Conservation (phyloP, 306 rosid genomes). For the Vigna trinervia region DNA sequence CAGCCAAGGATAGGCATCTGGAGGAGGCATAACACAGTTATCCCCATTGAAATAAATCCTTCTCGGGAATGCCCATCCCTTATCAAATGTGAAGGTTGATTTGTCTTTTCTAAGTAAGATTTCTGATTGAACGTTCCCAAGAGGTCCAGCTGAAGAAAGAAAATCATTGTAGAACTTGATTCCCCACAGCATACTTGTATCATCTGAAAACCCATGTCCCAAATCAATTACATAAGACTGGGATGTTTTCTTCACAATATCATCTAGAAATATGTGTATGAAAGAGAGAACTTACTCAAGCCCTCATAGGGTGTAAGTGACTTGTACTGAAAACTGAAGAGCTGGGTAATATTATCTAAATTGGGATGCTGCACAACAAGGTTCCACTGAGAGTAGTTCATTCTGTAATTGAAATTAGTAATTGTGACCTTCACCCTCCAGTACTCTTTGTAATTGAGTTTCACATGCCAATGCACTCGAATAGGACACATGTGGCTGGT, state of each 20-base stretch:
- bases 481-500: slow-evolving; percentile 98
- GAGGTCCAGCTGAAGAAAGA: slow-evolving; percentile 77
- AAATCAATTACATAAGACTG: slow-evolving; percentile 26
- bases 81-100: slow-evolving; percentile 87
- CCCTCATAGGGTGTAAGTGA: slow-evolving; percentile 88
- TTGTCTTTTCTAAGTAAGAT: slow-evolving; percentile 81
- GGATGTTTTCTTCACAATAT: slow-evolving; percentile 17
- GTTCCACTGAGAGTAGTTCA: slow-evolving; percentile 95
- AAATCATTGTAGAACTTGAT: slow-evolving; percentile 90
- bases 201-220: slow-evolving; percentile 69
- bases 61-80: slow-evolving; percentile 99
- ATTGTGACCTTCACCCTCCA: slow-evolving; percentile 97
- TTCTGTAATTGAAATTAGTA: slow-evolving; percentile 93
- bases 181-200: slow-evolving; percentile 95
- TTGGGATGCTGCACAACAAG: slow-evolving; percentile 97
- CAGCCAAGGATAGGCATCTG: slow-evolving; percentile 95
- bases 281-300: slow-evolving; percentile 70
- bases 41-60: slow-evolving; percentile 91
- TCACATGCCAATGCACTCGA: slow-evolving; percentile 99
- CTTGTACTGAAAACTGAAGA: slow-evolving; percentile 92
- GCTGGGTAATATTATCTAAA: slow-evolving; percentile 81
- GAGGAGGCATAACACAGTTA: slow-evolving; percentile 82
- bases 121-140: slow-evolving; percentile 94
- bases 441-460: slow-evolving; percentile 93
- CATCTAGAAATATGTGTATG: slow-evolving; percentile 25